Base-by-base conservation (phyloP, 1,284 basidiomycete genomes). In the Ganoderma multipileum region DNA sequence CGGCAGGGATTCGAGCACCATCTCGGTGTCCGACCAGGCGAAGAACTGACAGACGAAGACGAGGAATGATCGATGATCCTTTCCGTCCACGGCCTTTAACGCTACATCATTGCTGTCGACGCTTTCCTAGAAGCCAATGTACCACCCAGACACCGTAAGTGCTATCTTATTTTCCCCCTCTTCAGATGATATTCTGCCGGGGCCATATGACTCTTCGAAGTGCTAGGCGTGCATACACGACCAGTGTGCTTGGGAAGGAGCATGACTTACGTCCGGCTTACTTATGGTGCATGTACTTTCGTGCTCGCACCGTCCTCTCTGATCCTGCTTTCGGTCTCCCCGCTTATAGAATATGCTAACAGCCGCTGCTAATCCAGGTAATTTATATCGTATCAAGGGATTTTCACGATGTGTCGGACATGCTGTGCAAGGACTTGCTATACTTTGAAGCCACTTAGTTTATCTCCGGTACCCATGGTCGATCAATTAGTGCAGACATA, bases 21-120 rank as follows among this genome's bases (percentile, higher is more conserved):
- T 73, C 75, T 78, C 5, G 92, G 92, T 18, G 76, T 94, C 0
- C 78, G 84, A 54, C 81, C 81, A 41, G 91, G 89, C 2, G 92
- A 94, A 69, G 92, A 93, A 73, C 80, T 93, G 52, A 94, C 92
- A 0, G 92, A 94, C 73, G 90, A 90, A 9, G 90, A 92, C 14
- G 88, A 82, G 50, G 76, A 85, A 3, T 82, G 81, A 65, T 26
- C 6, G 84, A 3, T 82, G 81, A 65, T 26, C 6, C 18, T 2
- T 28, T 18, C 23, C 52, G 28, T 26, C 39, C 20, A 33, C 60
- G 28, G 4, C 42, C 9, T 61, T 16, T 28, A 7, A 28, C 55
- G 23, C 16, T 50, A 57, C 44, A 55, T 26, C 28, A 28, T 39
- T 2, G 58, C 64, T 67, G 55, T 64, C 62, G 58, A 58, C 41